Base-by-base conservation (phyloP, 495 filamentous ascomycete genomes). In the Talaromyces borbonicus region DNA sequence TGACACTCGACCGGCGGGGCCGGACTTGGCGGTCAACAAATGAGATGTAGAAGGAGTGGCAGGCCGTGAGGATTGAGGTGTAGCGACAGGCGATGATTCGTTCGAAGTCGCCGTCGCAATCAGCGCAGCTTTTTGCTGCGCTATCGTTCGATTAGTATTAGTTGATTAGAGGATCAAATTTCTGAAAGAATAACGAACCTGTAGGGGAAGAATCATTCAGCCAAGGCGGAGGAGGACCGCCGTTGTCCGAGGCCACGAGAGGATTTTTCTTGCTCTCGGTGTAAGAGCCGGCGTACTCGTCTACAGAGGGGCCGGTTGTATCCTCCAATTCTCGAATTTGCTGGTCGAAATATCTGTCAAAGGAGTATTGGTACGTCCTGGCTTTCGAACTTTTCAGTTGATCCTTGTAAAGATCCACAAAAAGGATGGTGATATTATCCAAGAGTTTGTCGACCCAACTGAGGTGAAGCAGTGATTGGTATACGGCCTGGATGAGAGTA, bases 361-460 rank as follows among this genome's bases (percentile, higher is more conserved):
- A 97, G 14, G 72, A 73, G 52, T 83, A 77, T 52, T 90, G 75
- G 42, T 87, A 72, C 24, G 84, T 69, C 32, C 83, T 86, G 3
- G 80, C 83, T 55, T 93, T 78, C 14, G 83, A 78, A 56, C 81
- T 87, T 62, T 78, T 87, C 38, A 98, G 65, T 54, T 96, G 86
- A 36, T 88, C 83, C 35, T 81, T 84, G 58, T 96, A 97, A 20
- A 95, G 71, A 45, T 85, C 81, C 43, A 86, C 76, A 57, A 97
- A 98, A 24, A 98, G 77, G 5, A 84, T 85, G 51, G 82, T 84
- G 43, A 97, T 85, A 51, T 96, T 95, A 55, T 95, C 90, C 47
- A 98, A 72, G 16, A 98, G 84, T 62, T 90, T 90, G 58, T 97
- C 92, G 52, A 97, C 87, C 92, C 92, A 98, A 2, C 87, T 86